Base-by-base conservation (phyloP, 2,329 filamentous ascomycete species). In the Epicoccum nigrum region DNA sequence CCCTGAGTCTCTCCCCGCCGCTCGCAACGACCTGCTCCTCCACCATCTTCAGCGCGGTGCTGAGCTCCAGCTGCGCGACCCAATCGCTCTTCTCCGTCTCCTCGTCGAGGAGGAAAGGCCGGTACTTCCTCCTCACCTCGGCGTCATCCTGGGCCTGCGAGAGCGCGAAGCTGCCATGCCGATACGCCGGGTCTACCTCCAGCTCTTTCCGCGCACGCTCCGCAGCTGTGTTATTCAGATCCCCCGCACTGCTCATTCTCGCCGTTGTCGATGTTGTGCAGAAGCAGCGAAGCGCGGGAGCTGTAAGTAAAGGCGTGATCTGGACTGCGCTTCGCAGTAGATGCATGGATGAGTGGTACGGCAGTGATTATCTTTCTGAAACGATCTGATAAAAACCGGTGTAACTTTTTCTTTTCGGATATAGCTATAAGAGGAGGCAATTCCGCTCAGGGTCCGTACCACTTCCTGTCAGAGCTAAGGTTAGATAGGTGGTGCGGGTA, bases 51-150 rank as follows among this genome's bases (percentile, higher is more conserved):
- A 81, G 60, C 1, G 68, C 78, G 0, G 80, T 83, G 30, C 74
- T 77, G 4, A 88, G 69, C 59, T 87, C 85, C 3, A 87, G 69
- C 30, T 74, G 54, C 0, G 75, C 71, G 17, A 86, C 70, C 85
- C 85, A 87, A 65, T 87, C 51, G 38, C 83, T 12, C 68, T 64
- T 1, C 62, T 70, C 59, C 3, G 72, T 45, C 11, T 71, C 63
- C 0, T 74, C 65, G 28, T 71, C 60, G 1, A 82, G 70, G 4
- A 87, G 63, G 53, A 86, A 88, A 0, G 83, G 84, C 1, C 85
- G 77, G 59, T 86, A 86, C 39, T 67, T 76, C 34, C 70, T 53
- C 28, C 83, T 75, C 15, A 80, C 68, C 1, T 64, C 55, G 0
- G 64, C 7, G 43, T 83, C 77, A 55, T 86, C 83, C 45, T 84